Evolutionary conservation across 129 eudicot genomes (phyloP).

Genomic region (Rutidosis leptorrhynchoides): DNA sequence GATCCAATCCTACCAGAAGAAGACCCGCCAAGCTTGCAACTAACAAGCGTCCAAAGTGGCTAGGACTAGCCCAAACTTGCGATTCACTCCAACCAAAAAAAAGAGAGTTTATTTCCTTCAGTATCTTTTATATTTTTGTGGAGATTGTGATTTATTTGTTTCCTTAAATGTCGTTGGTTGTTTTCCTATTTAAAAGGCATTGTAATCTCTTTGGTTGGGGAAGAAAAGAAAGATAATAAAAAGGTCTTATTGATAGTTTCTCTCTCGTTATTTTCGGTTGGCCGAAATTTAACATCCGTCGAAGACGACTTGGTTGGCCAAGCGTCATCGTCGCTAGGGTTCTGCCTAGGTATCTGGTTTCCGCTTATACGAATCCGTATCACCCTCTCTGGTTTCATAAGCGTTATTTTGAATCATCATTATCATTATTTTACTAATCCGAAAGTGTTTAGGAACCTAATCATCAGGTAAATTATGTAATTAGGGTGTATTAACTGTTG

Average conservation of each 20-base stretch:
- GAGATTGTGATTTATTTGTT: constrained; percentile 9
- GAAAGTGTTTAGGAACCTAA: constrained; percentile 27
- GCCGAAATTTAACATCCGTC: no score
- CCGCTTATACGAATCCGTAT: not conserved
- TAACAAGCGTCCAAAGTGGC: no score
- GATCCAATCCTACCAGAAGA: no score
- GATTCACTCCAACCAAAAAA: no score
- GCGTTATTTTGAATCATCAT: constrained; percentile 53
- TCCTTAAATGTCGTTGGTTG: constrained; percentile 8
- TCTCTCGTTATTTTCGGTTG: no score
- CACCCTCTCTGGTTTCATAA: constrained; percentile 64
- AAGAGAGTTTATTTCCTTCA: no score
- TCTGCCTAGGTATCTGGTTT: no score
- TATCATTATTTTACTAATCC: constrained; percentile 27
- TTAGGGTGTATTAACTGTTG: not conserved
- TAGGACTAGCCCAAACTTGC: no score
- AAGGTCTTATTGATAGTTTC: not conserved
- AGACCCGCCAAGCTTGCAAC: no score
- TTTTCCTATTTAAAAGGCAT: constrained; percentile 1
- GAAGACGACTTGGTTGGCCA: no score
- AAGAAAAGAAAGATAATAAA: not conserved
- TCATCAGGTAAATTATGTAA: constrained; percentile 30
- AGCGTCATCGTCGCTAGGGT: no score
- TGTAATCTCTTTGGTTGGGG: not conserved
- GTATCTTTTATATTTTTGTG: no score